Evolutionary conservation across 305 asterid genomes (phyloP).

Genomic region (Plantago coronopus): DNA sequence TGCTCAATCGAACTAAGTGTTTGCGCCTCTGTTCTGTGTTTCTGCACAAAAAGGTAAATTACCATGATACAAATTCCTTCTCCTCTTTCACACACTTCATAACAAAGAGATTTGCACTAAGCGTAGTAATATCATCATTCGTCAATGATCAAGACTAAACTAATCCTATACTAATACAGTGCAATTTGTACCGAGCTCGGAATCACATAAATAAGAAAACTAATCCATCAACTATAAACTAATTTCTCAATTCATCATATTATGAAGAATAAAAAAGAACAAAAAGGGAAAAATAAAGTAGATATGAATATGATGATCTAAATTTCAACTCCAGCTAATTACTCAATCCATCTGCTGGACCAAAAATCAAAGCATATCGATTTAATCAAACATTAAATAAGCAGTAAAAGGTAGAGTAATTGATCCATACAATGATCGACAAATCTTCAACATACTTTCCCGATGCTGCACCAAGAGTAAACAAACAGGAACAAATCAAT

Average conservation of each 20-base stretch:
- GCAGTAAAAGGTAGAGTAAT: slow-evolving; percentile 15
- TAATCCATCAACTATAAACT: no score
- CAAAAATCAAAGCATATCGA: slow-evolving; percentile 1
- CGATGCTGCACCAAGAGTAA: slow-evolving; percentile 45
- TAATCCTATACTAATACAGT: no score
- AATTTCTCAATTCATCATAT: no score
- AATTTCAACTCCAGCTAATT: no score
- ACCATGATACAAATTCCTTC: slow-evolving; percentile 12
- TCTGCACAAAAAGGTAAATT: slow-evolving; percentile 43
- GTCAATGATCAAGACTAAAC: no score
- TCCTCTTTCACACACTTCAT: slow-evolving; percentile 4
- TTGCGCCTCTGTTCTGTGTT: slow-evolving; percentile 62
- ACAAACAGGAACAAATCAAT: slow-evolving; percentile 2
- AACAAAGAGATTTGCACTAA: background rate
- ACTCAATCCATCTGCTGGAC: background rate
- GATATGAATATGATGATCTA: no score
- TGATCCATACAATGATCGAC: slow-evolving; percentile 59
- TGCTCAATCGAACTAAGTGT: slow-evolving; percentile 52
- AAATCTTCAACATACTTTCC: slow-evolving; percentile 61
- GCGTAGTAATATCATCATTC: slow-evolving; percentile 4
- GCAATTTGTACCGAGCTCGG: no score
- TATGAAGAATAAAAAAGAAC: no score
- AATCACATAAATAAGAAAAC: no score
- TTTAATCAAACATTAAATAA: background rate
- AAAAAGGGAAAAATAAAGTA: slow-evolving; percentile 1